Percentiles rank a stretch among this genome's conserved stretches.
Conservation (phyloP, 2,329 filamentous ascomycete species). For the Rutstroemia sydowiana region DNA sequence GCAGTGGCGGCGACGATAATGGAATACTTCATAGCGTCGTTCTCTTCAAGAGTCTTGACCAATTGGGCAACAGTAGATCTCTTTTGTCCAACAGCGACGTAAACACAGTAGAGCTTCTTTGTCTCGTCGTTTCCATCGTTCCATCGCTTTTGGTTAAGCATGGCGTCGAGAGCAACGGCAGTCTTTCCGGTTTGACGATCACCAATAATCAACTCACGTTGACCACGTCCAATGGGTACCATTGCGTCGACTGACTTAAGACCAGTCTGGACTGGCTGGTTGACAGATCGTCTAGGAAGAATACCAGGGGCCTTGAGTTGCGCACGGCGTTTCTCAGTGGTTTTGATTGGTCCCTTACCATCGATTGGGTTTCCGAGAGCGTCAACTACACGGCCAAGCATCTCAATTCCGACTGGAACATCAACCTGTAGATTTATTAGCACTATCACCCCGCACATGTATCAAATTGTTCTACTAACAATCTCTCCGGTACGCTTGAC, state of each 20-base stretch:
- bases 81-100: slow-evolving; percentile 99
- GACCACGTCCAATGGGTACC: slow-evolving; percentile 99
- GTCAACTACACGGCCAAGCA: slow-evolving; percentile 97
- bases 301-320: slow-evolving; percentile 99
- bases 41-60: slow-evolving; percentile 99
- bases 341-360: slow-evolving; percentile 95
- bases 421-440: slow-evolving; percentile 62
- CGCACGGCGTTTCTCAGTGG: slow-evolving; percentile 86
- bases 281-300: slow-evolving; percentile 92
- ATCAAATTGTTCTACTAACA: slow-evolving; percentile 52
- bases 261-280: slow-evolving; percentile 98
- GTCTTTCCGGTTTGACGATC: slow-evolving; percentile 99
- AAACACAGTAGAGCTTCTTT: slow-evolving; percentile 99
- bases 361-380: slow-evolving; percentile 99
- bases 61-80: slow-evolving; percentile 98
- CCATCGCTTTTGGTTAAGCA: slow-evolving; percentile 99
- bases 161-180: slow-evolving; percentile 93
- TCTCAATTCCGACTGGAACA: slow-evolving; percentile 83
- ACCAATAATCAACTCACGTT: slow-evolving; percentile 99
- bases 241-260: slow-evolving; percentile 99
- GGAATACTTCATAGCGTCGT: slow-evolving; percentile 98
- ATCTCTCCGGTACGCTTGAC: slow-evolving; percentile 99
- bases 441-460: background rate
- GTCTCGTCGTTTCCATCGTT: slow-evolving; percentile 79
- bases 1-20: slow-evolving; percentile 86